Evolutionary conservation across 1,284 basidiomycete species (phyloP).

Genomic region (Peniophora sp.): DNA sequence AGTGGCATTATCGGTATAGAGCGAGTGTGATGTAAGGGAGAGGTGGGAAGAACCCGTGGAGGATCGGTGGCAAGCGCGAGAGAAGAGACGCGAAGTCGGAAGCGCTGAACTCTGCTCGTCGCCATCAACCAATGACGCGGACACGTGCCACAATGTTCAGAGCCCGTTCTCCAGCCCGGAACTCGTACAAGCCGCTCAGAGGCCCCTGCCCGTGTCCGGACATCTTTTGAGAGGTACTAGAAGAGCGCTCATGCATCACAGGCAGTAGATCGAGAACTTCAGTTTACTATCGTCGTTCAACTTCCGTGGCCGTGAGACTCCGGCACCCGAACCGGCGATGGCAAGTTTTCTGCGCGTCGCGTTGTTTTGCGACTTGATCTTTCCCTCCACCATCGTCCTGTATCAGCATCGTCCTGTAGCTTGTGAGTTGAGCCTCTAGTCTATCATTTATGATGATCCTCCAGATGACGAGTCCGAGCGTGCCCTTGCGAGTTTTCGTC

Average conservation of each 20-base stretch:
- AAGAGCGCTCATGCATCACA: too few species aligned
- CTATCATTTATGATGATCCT: constrained; percentile 48
- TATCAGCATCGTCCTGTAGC: constrained; percentile 18
- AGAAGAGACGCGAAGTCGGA: too few species aligned
- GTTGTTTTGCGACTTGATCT: not conserved
- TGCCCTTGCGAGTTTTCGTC: constrained; percentile 46
- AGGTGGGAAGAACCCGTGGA: not conserved
- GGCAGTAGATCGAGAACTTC: too few species aligned
- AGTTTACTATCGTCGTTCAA: too few species aligned
- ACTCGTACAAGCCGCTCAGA: too few species aligned
- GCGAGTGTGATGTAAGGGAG: not conserved
- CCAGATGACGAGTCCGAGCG: constrained; percentile 88
- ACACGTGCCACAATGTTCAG: not conserved
- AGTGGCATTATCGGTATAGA: constrained; percentile 6
- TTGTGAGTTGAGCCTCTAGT: not conserved
- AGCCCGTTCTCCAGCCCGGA: not conserved
- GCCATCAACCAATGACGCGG: not conserved
- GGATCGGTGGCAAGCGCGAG: not conserved
- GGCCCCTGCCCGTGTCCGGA: too few species aligned
- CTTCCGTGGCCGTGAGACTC: too few species aligned
- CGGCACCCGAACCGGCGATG: too few species aligned
- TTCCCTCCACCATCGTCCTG: not conserved
- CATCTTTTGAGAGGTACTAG: too few species aligned
- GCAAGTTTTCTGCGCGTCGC: too few species aligned
- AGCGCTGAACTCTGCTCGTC: not conserved